Conservation (phyloP, 2,329 filamentous ascomycete genomes). For the Rachicladosporium sp. region DNA sequence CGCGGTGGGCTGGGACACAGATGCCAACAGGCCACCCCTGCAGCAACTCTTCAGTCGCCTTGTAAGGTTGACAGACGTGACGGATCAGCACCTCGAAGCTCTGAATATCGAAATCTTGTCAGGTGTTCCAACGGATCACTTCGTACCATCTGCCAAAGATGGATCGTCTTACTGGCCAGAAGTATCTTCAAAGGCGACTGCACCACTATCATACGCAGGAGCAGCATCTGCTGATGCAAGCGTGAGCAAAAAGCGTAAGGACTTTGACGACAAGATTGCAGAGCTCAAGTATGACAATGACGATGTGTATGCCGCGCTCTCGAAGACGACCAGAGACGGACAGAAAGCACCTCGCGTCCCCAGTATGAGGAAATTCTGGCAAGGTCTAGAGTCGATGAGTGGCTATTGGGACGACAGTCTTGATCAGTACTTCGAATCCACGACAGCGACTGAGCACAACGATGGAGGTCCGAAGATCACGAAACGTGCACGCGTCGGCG, state of each 20-base stretch:
- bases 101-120: conserved; percentile 31
- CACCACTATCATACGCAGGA: conserved; percentile 27
- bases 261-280: conserved; percentile 35
- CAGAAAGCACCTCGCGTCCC: conserved; percentile 35
- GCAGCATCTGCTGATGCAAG: conserved; percentile 28
- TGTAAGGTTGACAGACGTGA: conserved; percentile 31
- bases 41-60: conserved; percentile 31
- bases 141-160: conserved; percentile 24
- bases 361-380: conserved; percentile 49
- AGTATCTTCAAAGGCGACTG: conserved; percentile 22
- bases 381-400: conserved; percentile 44
- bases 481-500: no score
- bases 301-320: conserved; percentile 45
- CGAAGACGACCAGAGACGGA: conserved; percentile 35
- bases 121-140: conserved; percentile 27
- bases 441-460: no score
- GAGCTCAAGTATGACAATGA: conserved; percentile 45
- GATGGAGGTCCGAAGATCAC: no score
- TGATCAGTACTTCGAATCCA: conserved; percentile 39
- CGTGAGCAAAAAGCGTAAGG: conserved; percentile 34
- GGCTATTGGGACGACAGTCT: conserved; percentile 51
- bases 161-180: conserved; percentile 28
- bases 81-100: conserved; percentile 25
- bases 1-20: conserved; percentile 9
- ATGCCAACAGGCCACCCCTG: conserved; percentile 26